Conservation (phyloP, 2,329 filamentous ascomycete genomes). For the Epichloe gansuensis region DNA sequence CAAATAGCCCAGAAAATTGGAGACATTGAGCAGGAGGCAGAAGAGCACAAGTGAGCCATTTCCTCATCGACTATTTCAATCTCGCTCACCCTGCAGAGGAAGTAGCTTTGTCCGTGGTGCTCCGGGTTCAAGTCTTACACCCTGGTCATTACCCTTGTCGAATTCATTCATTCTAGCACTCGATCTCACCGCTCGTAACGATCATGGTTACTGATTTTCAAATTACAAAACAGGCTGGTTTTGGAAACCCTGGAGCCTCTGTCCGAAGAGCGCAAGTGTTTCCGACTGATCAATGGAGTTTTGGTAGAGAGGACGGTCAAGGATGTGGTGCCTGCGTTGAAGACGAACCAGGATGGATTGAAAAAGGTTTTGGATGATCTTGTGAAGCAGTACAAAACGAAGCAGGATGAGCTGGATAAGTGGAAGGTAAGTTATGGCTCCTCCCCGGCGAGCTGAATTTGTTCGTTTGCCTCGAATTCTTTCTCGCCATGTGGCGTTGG, state of each 20-base stretch:
- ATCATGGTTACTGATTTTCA: slow-evolving; percentile 2
- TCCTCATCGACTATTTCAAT: not conserved
- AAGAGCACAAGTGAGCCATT: slow-evolving; percentile 83
- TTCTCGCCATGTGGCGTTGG: not conserved
- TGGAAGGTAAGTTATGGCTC: slow-evolving; percentile 70
- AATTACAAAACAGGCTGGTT: slow-evolving; percentile 55
- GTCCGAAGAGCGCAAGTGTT: slow-evolving; percentile 81
- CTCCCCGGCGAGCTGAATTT: not conserved
- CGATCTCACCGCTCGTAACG: slow-evolving; percentile 26
- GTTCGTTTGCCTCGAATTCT: not conserved
- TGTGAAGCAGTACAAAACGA: slow-evolving; percentile 89
- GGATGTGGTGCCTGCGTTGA: slow-evolving; percentile 80
- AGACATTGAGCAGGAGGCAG: slow-evolving; percentile 91
- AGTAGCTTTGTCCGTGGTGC: not conserved
- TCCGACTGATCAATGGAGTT: slow-evolving; percentile 96
- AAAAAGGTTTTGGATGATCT: slow-evolving; percentile 91
- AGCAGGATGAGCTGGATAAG: slow-evolving; percentile 90
- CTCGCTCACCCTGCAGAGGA: not conserved
- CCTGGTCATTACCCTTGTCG: not conserved
- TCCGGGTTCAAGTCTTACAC: not conserved
- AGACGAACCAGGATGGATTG: slow-evolving; percentile 87
- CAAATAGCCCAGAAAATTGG: slow-evolving; percentile 93
- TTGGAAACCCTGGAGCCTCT: slow-evolving; percentile 83
- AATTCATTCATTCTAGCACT: not conserved
- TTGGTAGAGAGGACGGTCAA: slow-evolving; percentile 87